Evolutionary conservation across 2,329 filamentous ascomycete species (phyloP), one percentile per base, ranked within the genome.

Genomic region (Neopestalotiopsis sp.): DNA sequence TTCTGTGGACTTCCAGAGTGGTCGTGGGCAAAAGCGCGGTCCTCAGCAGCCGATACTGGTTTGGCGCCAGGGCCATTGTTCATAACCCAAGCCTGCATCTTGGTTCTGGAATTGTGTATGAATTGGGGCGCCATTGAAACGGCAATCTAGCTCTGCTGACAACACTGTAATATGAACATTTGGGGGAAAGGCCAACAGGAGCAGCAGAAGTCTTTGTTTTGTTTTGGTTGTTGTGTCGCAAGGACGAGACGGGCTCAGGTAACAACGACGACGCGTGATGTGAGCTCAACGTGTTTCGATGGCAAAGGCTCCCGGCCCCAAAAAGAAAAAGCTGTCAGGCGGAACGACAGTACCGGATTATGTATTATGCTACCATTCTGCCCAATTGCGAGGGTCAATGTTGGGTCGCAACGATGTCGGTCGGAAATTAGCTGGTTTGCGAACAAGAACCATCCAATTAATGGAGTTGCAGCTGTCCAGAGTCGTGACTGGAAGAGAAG

Each of bases 31-130:
- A 74, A 71, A 49, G 68, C 71, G 13, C 67, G 30, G 30, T 24
- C 58, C 30, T 24, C 70, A 30, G 68, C 70, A 30, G 68, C 40
- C 65, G 75, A 72, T 67, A 71, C 71, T 63, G 76, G 69, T 66
- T 76, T 72, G 67, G 71, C 71, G 68, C 70, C 69, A 56, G 71
- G 69, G 69, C 74, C 77, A 40, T 74, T 74, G 69, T 73, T 78
- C 30, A 75, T 76, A 34, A 78, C 77, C 76, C 76, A 78, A 70
- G 76, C 77, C 69, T 78, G 77, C 77, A 78, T 78, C 69, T 77
- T 78, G 20, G 67, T 75, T 70, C 75, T 78, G 13, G 75, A 78
- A 45, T 75, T 72, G 69, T 77, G 75, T n/a, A 78, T 72, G 72
- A 78, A 77, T 49, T 75, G 32, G 34, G 52, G 74, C 67, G 75